Evolutionary conservation across 2,329 filamentous ascomycete species (phyloP).

Genomic region (Cercospora beticola): DNA sequence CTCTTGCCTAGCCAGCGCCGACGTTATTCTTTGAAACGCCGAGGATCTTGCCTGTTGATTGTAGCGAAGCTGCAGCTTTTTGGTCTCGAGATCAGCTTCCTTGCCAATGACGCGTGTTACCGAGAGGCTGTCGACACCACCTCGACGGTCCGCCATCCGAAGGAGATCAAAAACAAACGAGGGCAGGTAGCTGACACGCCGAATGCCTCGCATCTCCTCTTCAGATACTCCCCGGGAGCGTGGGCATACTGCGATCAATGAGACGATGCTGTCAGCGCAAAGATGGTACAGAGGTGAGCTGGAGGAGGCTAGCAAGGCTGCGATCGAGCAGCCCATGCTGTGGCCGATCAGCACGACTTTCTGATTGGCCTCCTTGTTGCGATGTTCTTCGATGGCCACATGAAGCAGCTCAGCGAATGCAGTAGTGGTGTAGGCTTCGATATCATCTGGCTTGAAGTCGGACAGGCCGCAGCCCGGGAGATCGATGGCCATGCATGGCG

Average conservation of each 20-base stretch:
- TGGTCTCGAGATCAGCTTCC: slow-evolving; percentile 64
- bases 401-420: slow-evolving; percentile 74
- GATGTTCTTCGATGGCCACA: slow-evolving; percentile 70
- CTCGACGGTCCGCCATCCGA: slow-evolving; percentile 74
- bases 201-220: slow-evolving; percentile 47
- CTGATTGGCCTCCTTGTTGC: slow-evolving; percentile 63
- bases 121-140: slow-evolving; percentile 74
- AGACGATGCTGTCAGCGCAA: slow-evolving; percentile 63
- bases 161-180: slow-evolving; percentile 71
- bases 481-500: slow-evolving; percentile 83
- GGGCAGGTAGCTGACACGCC: slow-evolving; percentile 66
- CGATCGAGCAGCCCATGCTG: slow-evolving; percentile 83
- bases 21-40: slow-evolving; percentile 78
- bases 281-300: slow-evolving; percentile 53
- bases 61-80: slow-evolving; percentile 67
- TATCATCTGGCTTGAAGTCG: slow-evolving; percentile 65
- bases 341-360: slow-evolving; percentile 80
- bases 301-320: slow-evolving; percentile 67
- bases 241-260: slow-evolving; percentile 80
- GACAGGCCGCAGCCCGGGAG: slow-evolving; percentile 87
- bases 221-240: slow-evolving; percentile 56
- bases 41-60: slow-evolving; percentile 81
- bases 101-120: slow-evolving; percentile 74
- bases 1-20: slow-evolving; percentile 55
- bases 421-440: slow-evolving; percentile 77